Evolutionary conservation across 495 filamentous ascomycete species (phyloP), one percentile per base, ranked within the genome.

Genomic region (Aspergillus asperescens): DNA sequence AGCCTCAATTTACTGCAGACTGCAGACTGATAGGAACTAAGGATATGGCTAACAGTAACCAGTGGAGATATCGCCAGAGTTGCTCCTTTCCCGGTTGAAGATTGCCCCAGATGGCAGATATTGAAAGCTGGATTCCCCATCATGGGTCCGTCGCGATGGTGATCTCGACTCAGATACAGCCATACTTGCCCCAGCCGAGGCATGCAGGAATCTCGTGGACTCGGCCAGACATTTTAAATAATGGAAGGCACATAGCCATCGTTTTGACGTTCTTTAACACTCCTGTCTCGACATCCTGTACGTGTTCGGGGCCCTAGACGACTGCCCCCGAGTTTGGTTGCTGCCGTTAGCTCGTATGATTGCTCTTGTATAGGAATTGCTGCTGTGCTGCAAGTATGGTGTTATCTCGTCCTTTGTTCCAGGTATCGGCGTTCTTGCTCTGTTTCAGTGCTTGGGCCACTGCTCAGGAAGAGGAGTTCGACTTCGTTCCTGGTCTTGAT

Each of bases 81-180:
- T 35, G 12, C 32, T 35, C 32, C 32, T 35, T 35, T 10, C 13
- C n/a, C 13, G 29, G 4, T 35, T 16, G 12, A 16, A n/a, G 4
- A 16, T 16, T 16, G 32, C 15, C 32, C 5, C n/a, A 18, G 44
- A 34, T 47, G 44, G n/a, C 25, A 47, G 44, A 18, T 23, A 31
- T 10, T 23, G 13, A 18, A 29, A 22, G 19, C 44, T 27, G 28
- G 50, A 52, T 52, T 52, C 20, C 27, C 29, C 5, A 24, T 8
- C 9, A 53, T 53, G 50, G 34, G 18, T 2, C 29, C 50, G 32
- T 46, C 50, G 41, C 50, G 42, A 45, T 45, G 50, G 48, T 50
- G 48, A 51, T 43, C 25, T 38, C 5, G 20, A 22, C 31, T 31
- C 15, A 13, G 23, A 35, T 31, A n/a, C n/a, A 28, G 18, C 31